Evolutionary conservation across 164 flowering plant genomes (phyloP).

Genomic region (Tetracentron sinense): DNA sequence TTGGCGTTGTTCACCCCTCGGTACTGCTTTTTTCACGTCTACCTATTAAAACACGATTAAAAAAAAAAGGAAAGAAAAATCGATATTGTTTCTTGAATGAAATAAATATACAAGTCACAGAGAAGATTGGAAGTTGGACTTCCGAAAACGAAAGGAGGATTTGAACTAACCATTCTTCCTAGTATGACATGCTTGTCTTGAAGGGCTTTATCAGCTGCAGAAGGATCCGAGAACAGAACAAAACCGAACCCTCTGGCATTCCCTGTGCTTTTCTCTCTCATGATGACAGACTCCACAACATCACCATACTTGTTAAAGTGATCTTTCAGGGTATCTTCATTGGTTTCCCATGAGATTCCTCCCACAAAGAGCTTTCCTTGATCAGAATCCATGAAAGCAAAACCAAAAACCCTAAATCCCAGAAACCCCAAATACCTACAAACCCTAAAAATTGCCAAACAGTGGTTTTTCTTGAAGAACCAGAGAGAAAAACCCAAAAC

Average conservation of each 20-base stretch:
- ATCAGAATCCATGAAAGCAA: slow-evolving; percentile 35
- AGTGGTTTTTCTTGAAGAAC: no score
- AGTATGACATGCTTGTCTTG: slow-evolving; percentile 48
- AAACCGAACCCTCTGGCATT: slow-evolving; percentile 64
- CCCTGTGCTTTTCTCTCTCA: slow-evolving; percentile 38
- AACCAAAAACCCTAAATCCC: slow-evolving; percentile 17
- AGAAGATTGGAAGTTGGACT: slow-evolving; percentile 3
- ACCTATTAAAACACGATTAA: slow-evolving; percentile 35
- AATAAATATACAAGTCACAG: no score
- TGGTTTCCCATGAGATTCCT: slow-evolving; percentile 60
- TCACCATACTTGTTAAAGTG: slow-evolving; percentile 57
- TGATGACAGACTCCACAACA: slow-evolving; percentile 38
- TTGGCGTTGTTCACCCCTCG: slow-evolving; percentile 49
- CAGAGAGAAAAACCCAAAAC: no score
- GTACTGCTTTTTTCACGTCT: slow-evolving; percentile 71
- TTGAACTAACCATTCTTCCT: slow-evolving; percentile 50
- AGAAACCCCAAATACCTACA: neutral
- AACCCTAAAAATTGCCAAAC: no score
- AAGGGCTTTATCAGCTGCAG: slow-evolving; percentile 51
- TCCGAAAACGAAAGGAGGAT: neutral
- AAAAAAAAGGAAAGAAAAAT: slow-evolving; percentile 5
- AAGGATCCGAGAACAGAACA: slow-evolving; percentile 50
- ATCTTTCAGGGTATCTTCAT: slow-evolving; percentile 42
- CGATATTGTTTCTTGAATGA: no score
- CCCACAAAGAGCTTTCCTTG: slow-evolving; percentile 60